A percentile compares a stretch with the other conserved stretches of the same genome.
Conservation (phyloP, 352 stramenopile genomes). For the Globisporangium spiculum region DNA sequence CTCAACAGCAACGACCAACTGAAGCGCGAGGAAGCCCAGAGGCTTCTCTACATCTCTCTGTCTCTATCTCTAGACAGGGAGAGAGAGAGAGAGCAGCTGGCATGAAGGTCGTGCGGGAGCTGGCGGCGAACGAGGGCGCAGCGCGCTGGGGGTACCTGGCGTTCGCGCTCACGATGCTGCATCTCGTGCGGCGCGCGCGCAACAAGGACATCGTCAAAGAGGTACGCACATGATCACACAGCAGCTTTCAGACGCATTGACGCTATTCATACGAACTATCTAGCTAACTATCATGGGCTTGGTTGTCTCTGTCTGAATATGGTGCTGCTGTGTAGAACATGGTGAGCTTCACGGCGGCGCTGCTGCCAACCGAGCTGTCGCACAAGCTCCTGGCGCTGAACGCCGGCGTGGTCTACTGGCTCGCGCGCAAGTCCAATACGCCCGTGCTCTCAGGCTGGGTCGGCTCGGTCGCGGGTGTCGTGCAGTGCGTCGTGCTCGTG, state of each 20-base stretch:
- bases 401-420: constrained; percentile 29
- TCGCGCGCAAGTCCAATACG: constrained; percentile 38
- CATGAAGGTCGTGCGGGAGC: constrained; percentile 37
- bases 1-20: too few species aligned
- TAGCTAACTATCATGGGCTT: neutral
- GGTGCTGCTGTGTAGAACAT: constrained; percentile 26
- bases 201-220: constrained; percentile 45
- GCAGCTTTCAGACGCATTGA: neutral
- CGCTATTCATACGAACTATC: neutral
- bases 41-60: too few species aligned
- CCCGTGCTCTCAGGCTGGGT: constrained; percentile 54
- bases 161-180: constrained; percentile 35
- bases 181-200: constrained; percentile 37
- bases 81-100: neutral
- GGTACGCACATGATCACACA: constrained; percentile 17
- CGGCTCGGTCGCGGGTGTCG: constrained; percentile 36
- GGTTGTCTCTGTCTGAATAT: neutral
- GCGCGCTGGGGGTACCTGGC: constrained; percentile 40
- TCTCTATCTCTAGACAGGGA: neutral
- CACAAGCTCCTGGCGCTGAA: constrained; percentile 48
- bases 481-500: constrained; percentile 43
- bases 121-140: constrained; percentile 21
- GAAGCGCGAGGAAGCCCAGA: too few species aligned
- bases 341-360: constrained; percentile 51
- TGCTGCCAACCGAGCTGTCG: constrained; percentile 50